Percentiles rank a stretch among this genome's conserved stretches.
These are phyloP conservation scores for Penicillium sp. DNA, from an alignment of 2,329 filamentous ascomycete species.

Conservation along the genomic window DNA sequence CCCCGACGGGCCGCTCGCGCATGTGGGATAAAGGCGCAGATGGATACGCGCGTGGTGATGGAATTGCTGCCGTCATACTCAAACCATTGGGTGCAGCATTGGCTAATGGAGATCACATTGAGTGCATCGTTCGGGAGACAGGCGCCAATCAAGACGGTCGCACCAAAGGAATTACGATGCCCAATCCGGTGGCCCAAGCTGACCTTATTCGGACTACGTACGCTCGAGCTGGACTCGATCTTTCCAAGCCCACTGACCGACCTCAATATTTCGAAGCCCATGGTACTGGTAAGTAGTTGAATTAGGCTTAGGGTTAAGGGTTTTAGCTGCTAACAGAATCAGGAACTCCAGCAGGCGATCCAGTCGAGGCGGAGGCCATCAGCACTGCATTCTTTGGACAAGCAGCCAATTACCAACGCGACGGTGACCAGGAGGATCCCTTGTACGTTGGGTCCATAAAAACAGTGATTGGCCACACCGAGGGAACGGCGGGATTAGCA, in stretches of 20 bases:
- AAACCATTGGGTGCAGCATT: constrained; percentile 52
- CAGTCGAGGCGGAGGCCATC: constrained; percentile 23
- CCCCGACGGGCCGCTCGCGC: constrained; percentile 52
- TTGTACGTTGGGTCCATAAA: constrained; percentile 35
- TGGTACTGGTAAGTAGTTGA: constrained; percentile 39
- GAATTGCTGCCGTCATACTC: constrained; percentile 50
- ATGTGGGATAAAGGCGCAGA: constrained; percentile 49
- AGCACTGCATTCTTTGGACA: constrained; percentile 21
- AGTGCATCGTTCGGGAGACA: constrained; percentile 38
- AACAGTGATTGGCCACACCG: constrained; percentile 35
- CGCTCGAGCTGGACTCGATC: constrained; percentile 37
- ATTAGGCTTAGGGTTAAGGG: too few species aligned
- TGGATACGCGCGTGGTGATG: constrained; percentile 55
- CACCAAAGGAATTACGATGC: constrained; percentile 37
- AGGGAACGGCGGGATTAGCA: constrained; percentile 34
- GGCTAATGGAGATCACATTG: constrained; percentile 45
- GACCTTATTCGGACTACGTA: constrained; percentile 42
- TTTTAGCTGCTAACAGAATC: background rate
- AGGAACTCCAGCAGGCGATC: constrained; percentile 26
- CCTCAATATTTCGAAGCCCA: constrained; percentile 48
- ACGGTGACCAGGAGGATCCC: constrained; percentile 1
- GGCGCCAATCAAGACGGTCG: constrained; percentile 39
- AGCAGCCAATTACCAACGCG: constrained; percentile 6
- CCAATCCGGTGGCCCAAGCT: constrained; percentile 37
- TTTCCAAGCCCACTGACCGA: constrained; percentile 23